A percentile compares a stretch with the other conserved stretches of the same genome.
Evolutionary conservation across 306 rosid genomes (phyloP).

Genomic region (Pterocarpus macrocarpus): DNA sequence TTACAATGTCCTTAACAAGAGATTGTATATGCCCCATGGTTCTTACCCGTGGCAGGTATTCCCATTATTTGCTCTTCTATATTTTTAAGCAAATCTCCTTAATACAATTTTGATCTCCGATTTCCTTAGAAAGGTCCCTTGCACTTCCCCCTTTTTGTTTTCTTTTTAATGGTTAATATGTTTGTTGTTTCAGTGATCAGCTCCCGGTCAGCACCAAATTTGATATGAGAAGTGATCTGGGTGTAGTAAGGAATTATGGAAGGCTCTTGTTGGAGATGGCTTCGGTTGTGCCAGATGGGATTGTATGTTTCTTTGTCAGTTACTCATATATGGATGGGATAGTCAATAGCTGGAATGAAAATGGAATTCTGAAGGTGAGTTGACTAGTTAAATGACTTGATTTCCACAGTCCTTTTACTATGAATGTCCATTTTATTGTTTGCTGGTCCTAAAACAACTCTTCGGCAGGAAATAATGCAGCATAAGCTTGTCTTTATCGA

Average conservation of each 20-base stretch:
- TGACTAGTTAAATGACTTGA: conserved; percentile 28
- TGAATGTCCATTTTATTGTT: conserved; percentile 18
- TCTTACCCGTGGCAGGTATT: conserved; percentile 96
- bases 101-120: conserved; percentile 25
- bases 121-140: conserved; percentile 17
- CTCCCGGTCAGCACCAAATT: conserved; percentile 96
- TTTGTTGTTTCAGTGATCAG: conserved; percentile 80
- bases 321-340: conserved; percentile 98
- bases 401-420: conserved; percentile 15
- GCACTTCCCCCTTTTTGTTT: conserved; percentile 7
- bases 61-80: conserved; percentile 20
- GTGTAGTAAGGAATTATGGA: conserved; percentile 94
- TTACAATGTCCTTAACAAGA: conserved; percentile 96
- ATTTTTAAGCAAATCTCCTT: conserved; percentile 10
- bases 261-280: conserved; percentile 97
- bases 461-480: conserved; percentile 93
- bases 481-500: conserved; percentile 95
- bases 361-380: conserved; percentile 84
- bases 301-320: conserved; percentile 93
- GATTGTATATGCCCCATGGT: conserved; percentile 99
- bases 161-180: conserved; percentile 33
- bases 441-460: conserved; percentile 41
- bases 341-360: conserved; percentile 95
- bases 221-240: conserved; percentile 98
- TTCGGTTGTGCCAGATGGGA: conserved; percentile 93